Evolutionary conservation across 768 basidiomycete species (phyloP), one percentile per base, ranked within the genome.

Genomic region (Leccinum ochraceum): DNA sequence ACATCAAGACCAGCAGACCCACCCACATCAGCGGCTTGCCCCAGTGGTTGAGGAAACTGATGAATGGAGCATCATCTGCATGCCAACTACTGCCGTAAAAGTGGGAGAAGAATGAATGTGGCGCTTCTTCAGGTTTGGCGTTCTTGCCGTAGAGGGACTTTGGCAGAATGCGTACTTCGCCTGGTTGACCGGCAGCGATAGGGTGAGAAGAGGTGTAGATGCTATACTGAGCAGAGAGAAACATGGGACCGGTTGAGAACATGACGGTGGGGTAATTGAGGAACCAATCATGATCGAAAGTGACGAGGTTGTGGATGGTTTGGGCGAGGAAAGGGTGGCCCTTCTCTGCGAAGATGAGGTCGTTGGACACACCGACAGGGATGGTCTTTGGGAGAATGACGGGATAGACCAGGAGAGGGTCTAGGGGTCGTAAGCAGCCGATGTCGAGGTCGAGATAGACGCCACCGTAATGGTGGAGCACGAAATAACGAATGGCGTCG

Each of bases 221-320:
- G 46, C 93, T 92, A 74, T 96, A 96, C 72, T 97, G 94, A 3
- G 89, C 87, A 1, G 95, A 98, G 13, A 99, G 78, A 77, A 98
- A 99, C 97, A 99, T 99, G 68, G 97, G 97, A 1, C 96, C 96
- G 0, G 97, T 99, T 56, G 94, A 94, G 77, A 99, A 99, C 97
- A 99, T 99, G 79, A 99, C 97, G 28, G 97, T 99, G 34, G 97
- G 97, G 67, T 99, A 99, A 76, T 98, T 97, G 71, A 95, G 86
- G 57, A 97, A 74, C 88, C 93, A 99, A 56, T 86, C 85, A 73
- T 96, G 93, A 77, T 98, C 93, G 72, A 96, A 99, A 22, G 88
- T 87, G 68, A 86, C 81, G 61, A 98, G 85, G 72, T 90, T 93
- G 77, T 95, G 90, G 64, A 98, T 95, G 54, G 93, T 92, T 75